Base-by-base conservation (phyloP, 2,329 filamentous ascomycete species). In the Fusarium fujikuroi region DNA sequence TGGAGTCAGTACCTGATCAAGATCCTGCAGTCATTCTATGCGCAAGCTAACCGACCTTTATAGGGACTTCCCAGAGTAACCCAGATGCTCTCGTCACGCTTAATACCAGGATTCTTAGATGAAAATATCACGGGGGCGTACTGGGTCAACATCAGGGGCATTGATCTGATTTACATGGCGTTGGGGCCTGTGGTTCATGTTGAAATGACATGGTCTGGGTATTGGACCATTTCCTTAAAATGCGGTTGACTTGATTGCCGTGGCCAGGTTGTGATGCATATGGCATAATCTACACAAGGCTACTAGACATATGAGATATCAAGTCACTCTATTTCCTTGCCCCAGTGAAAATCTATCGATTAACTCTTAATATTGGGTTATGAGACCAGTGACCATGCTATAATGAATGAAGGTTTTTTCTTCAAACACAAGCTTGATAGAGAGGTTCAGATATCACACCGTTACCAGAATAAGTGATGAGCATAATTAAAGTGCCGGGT, bases 1-100 rank as follows among this genome's bases (percentile, higher is more conserved):
- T 90, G 83, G 90, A 92, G 85, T 91, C 83, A 81, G 85, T 60
- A 52, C 43, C 60, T 32, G 4, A 23, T n/a, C 14, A 40, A 54
- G 50, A 39, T 12, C 21, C 23, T 32, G 10, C 15, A 21, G 21
- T 14, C 19, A 30, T 2, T 32, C 10, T 30, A 44, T 30, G 23
- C 14, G n/a, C 15, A 25, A 30, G 23, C 67, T 77, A 52, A 77
- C 25, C 4, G 25, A 18, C 14, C 23, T 11, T 47, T 9, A 23
- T 30, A 84, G 81, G 60, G 79, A 83, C 30, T 81, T 82, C 49
- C 79, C 77, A 28, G 80, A 82, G 63, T 81, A 74, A 73, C 32
- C 19, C n/a, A 23, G 19, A 14, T 46, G 30, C n/a, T 43, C 18
- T n/a, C 25, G 18, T 53, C 28, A 47, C 32, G 46, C 37, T 61